phyloP scores from a whole-genome alignment of 345 rosid species.

The Eucalyptus caleyi region DNA sequence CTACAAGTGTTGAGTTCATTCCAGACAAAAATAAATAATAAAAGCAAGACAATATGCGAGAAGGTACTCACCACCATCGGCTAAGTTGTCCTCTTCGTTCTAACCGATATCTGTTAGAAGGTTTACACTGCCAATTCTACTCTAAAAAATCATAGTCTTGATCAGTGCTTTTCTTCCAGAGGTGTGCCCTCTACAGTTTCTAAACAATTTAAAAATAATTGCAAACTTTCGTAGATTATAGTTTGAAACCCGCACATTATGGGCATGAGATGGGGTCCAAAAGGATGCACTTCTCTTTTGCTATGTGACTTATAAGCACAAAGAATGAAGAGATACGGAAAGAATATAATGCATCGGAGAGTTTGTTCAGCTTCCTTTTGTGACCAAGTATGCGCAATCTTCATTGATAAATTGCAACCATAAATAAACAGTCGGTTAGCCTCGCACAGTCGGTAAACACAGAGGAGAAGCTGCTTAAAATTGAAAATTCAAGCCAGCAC shows the following conservation, averaged over 20 bases:
- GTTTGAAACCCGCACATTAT: background rate
- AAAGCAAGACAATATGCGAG: background rate
- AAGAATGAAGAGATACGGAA: background rate
- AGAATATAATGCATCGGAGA: background rate
- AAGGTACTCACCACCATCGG: background rate
- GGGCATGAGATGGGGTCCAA: background rate
- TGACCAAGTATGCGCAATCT: background rate
- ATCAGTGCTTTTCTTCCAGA: background rate
- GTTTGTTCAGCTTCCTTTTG: background rate
- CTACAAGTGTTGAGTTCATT: background rate
- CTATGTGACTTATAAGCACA: background rate
- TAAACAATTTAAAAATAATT: background rate
- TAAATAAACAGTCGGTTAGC: background rate
- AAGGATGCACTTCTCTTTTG: background rate
- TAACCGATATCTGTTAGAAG: background rate
- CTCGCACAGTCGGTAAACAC: background rate
- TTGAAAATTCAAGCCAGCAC: background rate
- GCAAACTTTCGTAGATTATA: background rate
- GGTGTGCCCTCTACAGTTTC: background rate
- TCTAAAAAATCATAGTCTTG: background rate
- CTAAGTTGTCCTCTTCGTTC: background rate
- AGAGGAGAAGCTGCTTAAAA: background rate
- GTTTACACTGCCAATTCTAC: background rate
- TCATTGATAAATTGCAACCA: background rate
- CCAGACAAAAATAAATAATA: background rate